Evolutionary conservation across 2,329 filamentous ascomycete genomes (phyloP), one percentile per base, ranked within the genome.

Genomic region (Emmonsiellopsis sp.): DNA sequence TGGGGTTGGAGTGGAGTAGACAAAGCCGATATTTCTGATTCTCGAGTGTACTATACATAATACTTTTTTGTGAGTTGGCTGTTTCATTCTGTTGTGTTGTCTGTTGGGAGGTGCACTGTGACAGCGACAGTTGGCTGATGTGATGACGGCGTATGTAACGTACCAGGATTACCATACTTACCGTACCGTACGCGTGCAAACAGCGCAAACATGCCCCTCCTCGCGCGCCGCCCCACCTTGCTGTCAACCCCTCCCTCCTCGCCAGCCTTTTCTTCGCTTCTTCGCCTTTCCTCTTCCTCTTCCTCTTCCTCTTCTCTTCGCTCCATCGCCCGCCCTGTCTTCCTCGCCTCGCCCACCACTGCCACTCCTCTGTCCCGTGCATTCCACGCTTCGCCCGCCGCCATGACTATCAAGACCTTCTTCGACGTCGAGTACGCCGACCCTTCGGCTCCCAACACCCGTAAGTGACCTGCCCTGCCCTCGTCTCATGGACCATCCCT

Each of bases 401-500:
- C 79, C 73, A 95, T 95, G 89, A 75, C 78, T 68, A 74, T 82
- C 71, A 83, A 85, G 71, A 83, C 83, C 76, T 88, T 76, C 77
- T 90, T 92, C 77, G 85, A 91, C 59, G 68, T 94, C 62, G 75
- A 86, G 68, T 76, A 77, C 70, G 75, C 78, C 70, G 75, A 73
- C 69, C 69, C 70, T 56, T 72, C 79, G 62, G 85, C 82, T 60
- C 60, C 71, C 9, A 32, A 2, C n/a, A 13, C 27, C 10, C 2
- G 46, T 49, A 49, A 21, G 46, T 49, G 14, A n/a, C 33, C 17
- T 27, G 9, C 13, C 32, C n/a, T 7, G 10, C 43, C 27, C 11
- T 32, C 14, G 0, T 21, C 6, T n/a, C 17, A 45, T 45, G 14
- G 6, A 8, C 33, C 6, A 7, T 45, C 5, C 9, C 8, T 14